Percentiles rank a stretch among this genome's conserved stretches.
phyloP scores from a whole-genome alignment of 495 filamentous ascomycete genomes.

The Aspergillus incahuasiensis region DNA sequence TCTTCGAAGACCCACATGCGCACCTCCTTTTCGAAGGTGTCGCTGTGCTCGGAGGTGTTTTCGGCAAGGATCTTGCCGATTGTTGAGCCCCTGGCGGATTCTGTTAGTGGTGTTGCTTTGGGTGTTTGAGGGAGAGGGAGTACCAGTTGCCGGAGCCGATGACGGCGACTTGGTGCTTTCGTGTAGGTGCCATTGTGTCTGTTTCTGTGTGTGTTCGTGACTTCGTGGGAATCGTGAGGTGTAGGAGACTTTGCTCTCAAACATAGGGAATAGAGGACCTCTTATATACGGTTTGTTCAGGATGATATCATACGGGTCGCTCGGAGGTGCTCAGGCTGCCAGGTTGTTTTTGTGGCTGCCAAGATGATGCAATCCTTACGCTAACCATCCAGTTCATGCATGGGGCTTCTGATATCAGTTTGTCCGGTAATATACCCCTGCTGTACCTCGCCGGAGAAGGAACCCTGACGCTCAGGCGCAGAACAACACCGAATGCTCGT shows the following conservation, averaged over 20 bases:
- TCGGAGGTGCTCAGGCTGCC: not conserved
- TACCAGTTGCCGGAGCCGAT: conserved; percentile 89
- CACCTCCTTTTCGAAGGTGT: conserved; percentile 72
- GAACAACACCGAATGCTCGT: not conserved
- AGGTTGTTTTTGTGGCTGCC: not conserved
- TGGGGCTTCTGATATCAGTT: no score
- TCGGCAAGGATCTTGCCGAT: conserved; percentile 89
- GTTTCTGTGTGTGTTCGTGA: not conserved
- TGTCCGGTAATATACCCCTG: not conserved
- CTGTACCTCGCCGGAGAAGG: no score
- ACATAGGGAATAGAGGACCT: not conserved
- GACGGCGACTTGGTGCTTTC: conserved; percentile 79
- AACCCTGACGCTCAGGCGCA: no score
- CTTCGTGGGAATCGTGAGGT: not conserved
- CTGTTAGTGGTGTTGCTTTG: no score
- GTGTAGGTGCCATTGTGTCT: not conserved
- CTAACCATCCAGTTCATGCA: not conserved
- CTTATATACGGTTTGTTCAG: not conserved
- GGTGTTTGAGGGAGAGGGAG: conserved; percentile 8
- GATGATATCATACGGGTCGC: not conserved
- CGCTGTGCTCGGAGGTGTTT: conserved; percentile 64
- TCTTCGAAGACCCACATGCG: conserved; percentile 92
- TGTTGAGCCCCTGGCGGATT: conserved; percentile 81
- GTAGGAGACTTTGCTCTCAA: not conserved
- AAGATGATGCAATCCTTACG: conserved; percentile 4